A percentile compares a stretch with the other conserved stretches of the same genome.
These are phyloP conservation scores for Periconia sp. DNA, from an alignment of 2,329 filamentous ascomycete genomes.

Conservation along the genomic window DNA sequence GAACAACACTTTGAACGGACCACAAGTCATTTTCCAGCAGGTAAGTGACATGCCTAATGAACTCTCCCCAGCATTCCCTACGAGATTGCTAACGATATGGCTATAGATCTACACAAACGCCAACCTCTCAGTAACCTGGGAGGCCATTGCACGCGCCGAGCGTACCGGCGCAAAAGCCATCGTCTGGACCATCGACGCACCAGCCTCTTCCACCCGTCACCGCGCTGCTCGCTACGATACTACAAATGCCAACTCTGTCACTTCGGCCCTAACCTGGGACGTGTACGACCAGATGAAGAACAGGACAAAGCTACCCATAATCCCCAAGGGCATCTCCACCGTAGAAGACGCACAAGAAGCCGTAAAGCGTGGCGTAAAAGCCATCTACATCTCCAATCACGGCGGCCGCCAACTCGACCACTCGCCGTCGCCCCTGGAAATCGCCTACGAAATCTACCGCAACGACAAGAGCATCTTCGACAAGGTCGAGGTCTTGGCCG, in stretches of 20 bases:
- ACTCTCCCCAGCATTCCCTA: no score
- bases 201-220: constrained; percentile 34
- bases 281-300: constrained; percentile 33
- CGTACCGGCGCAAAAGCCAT: constrained; percentile 37
- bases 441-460: constrained; percentile 75
- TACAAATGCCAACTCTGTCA: constrained; percentile 20
- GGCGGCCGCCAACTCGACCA: constrained; percentile 44
- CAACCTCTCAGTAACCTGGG: constrained; percentile 28
- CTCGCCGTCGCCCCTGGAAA: constrained; percentile 70
- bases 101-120: constrained; percentile 33
- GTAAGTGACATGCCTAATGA: no score
- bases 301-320: constrained; percentile 36
- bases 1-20: constrained; percentile 11
- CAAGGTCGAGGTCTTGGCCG: constrained; percentile 39
- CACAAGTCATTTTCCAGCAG: constrained; percentile 41
- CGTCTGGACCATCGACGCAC: constrained; percentile 41
- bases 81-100: no score
- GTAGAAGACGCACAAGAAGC: constrained; percentile 40
- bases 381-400: constrained; percentile 44
- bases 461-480: constrained; percentile 36
- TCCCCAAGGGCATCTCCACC: constrained; percentile 41
- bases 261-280: constrained; percentile 16
- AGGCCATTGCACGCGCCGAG: constrained; percentile 30
- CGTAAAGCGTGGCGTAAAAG: constrained; percentile 32
- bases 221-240: constrained; percentile 28